Conservation (phyloP, 1,284 basidiomycete genomes). For the Sanghuangporus baumii region DNA sequence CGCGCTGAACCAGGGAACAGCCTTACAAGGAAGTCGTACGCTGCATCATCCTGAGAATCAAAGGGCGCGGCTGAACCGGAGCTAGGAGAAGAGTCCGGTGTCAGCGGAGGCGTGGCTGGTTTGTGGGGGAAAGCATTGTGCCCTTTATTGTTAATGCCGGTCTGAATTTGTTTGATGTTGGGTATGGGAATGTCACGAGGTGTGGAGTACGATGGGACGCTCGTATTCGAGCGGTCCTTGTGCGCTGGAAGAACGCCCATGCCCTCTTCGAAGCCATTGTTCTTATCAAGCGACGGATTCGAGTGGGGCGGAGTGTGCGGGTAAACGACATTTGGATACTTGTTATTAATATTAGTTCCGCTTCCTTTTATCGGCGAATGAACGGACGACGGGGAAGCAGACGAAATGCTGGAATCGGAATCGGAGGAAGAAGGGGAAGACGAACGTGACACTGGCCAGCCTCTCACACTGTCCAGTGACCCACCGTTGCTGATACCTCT, state of each 20-base stretch:
- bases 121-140: conserved; percentile 24
- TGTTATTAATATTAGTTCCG: not conserved
- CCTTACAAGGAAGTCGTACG: conserved; percentile 68
- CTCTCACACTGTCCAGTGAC: conserved; percentile 91
- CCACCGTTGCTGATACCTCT: conserved; percentile 34
- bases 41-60: conserved; percentile 27
- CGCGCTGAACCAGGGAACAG: conserved; percentile 65
- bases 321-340: conserved; percentile 13
- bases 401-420: conserved; percentile 34
- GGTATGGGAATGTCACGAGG: conserved; percentile 7
- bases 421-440: conserved; percentile 36
- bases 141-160: not conserved
- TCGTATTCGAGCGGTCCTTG: conserved; percentile 22
- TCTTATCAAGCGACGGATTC: not conserved
- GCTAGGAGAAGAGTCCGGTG: conserved; percentile 39
- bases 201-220: conserved; percentile 2
- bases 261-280: not conserved
- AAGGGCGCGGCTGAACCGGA: conserved; percentile 22
- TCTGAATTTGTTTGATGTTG: not conserved
- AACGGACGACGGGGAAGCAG: conserved; percentile 27
- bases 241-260: conserved; percentile 21
- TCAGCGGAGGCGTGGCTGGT: conserved; percentile 57
- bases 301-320: conserved; percentile 15
- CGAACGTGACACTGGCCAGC: conserved; percentile 32
- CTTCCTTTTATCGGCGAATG: not conserved